Percentiles rank a stretch among this genome's conserved stretches.
phyloP scores from a whole-genome alignment of 2,329 filamentous ascomycete genomes.

The Talaromyces rugulosus region DNA sequence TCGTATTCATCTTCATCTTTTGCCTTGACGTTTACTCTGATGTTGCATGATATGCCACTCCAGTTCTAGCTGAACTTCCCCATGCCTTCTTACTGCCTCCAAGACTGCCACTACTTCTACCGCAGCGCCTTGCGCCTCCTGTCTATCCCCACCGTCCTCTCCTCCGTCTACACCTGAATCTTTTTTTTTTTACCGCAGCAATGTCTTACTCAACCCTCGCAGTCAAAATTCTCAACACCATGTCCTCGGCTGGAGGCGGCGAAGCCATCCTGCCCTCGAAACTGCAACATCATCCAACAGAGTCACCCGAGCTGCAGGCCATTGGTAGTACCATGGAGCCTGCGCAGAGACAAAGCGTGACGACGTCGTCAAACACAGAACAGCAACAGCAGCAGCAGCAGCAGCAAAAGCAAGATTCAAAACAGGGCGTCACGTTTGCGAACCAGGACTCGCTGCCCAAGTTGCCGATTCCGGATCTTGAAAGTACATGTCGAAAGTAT shows the following conservation, averaged over 20 bases:
- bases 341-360: neutral
- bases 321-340: neutral
- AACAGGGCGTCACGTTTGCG: constrained; percentile 78
- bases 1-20: neutral
- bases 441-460: constrained; percentile 85
- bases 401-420: constrained; percentile 18
- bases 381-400: neutral
- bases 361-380: constrained; percentile 29
- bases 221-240: constrained; percentile 64
- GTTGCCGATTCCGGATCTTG: constrained; percentile 86
- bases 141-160: constrained; percentile 74
- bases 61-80: constrained; percentile 9
- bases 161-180: constrained; percentile 65
- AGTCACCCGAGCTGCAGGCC: constrained; percentile 14
- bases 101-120: constrained; percentile 92
- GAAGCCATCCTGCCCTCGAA: constrained; percentile 52
- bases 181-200: neutral
- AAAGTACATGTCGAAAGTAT: constrained; percentile 73
- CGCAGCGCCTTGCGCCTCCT: constrained; percentile 82
- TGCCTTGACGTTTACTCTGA: neutral
- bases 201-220: constrained; percentile 59
- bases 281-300: constrained; percentile 17
- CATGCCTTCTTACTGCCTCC: constrained; percentile 77
- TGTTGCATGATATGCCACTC: neutral
- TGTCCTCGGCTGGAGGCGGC: constrained; percentile 69